Evolutionary conservation across 176 grass and related monocot genomes (phyloP).

Genomic region (Triticum timopheevii): DNA sequence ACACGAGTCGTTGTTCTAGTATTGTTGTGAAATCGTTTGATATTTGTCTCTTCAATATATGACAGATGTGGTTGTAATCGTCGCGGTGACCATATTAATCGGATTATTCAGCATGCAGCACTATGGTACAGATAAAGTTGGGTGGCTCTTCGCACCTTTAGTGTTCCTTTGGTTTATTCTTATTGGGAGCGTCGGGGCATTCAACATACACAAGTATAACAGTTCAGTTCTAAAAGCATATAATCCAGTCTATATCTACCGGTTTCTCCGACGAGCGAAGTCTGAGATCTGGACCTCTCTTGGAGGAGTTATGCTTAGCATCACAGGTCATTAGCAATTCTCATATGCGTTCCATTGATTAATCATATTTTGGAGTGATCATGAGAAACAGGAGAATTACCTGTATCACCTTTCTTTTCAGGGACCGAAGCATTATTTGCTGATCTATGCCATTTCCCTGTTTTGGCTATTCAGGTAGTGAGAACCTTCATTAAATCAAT

Average conservation of each 20-base stretch:
- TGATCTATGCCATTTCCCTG: conserved; percentile 89
- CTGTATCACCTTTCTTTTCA: conserved; percentile 40
- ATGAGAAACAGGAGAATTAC: conserved; percentile 24
- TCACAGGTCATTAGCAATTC: conserved; percentile 57
- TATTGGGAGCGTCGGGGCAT: conserved; percentile 63
- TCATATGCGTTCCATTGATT: conserved; percentile 6
- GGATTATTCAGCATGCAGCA: conserved; percentile 88
- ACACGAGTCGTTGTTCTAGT: neutral
- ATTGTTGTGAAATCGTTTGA: conserved; percentile 23
- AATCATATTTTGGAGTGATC: conserved; percentile 1
- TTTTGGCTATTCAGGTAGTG: conserved; percentile 73
- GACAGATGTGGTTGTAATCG: conserved; percentile 69
- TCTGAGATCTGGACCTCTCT: conserved; percentile 68
- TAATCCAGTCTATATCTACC: conserved; percentile 63
- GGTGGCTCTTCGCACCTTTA: conserved; percentile 84
- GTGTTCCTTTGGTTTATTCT: conserved; percentile 82
- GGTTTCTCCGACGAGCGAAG: conserved; percentile 55
- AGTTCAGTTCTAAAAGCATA: conserved; percentile 74
- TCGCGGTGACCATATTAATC: conserved; percentile 70
- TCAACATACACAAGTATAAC: conserved; percentile 75
- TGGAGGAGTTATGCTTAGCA: conserved; percentile 91
- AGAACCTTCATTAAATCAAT: neutral
- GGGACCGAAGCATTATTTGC: conserved; percentile 94
- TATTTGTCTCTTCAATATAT: conserved; percentile 24
- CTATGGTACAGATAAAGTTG: conserved; percentile 82